These are phyloP conservation scores for Rhexocercosporidium sp. DNA, from an alignment of 2,329 filamentous ascomycete genomes.

Conservation along the genomic window DNA sequence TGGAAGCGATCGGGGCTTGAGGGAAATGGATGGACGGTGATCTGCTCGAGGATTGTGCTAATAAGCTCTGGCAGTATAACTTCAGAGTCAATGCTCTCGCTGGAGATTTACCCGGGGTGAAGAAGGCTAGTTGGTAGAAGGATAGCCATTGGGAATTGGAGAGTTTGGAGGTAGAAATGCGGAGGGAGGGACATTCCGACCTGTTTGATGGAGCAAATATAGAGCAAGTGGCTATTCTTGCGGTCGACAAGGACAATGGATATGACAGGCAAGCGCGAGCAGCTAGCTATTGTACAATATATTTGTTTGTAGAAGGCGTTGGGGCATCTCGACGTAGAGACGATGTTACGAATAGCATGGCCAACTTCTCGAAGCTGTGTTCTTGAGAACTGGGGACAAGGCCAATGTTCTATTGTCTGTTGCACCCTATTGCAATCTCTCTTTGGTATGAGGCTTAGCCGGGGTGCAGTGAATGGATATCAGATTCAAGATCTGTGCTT, in stretches of 20 bases:
- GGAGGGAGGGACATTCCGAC: not conserved
- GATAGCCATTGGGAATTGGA: not conserved
- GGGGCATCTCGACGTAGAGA: not conserved
- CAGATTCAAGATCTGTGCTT: not conserved
- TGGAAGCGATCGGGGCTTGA: not conserved
- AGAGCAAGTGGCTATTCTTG: not conserved
- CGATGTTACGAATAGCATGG: not conserved
- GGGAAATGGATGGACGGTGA: not conserved
- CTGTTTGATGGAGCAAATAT: not conserved
- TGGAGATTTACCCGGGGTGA: conserved; percentile 87
- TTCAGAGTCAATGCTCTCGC: conserved; percentile 89
- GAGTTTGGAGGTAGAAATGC: not conserved
- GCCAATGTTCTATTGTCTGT: no score
- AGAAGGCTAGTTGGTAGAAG: conserved; percentile 91
- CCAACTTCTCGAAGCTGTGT: not conserved
- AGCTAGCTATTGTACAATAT: not conserved
- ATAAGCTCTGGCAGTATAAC: conserved; percentile 68
- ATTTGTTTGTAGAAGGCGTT: not conserved
- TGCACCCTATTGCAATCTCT: not conserved
- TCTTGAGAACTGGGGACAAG: no score
- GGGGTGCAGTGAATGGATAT: no score
- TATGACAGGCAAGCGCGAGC: not conserved
- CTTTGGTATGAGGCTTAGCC: not conserved
- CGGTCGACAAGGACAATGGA: not conserved
- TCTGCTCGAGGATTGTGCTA: not conserved